Percentiles rank a stretch among this genome's conserved stretches.
Conservation (phyloP, 495 filamentous ascomycete genomes). For the Durotheca rogersii region DNA sequence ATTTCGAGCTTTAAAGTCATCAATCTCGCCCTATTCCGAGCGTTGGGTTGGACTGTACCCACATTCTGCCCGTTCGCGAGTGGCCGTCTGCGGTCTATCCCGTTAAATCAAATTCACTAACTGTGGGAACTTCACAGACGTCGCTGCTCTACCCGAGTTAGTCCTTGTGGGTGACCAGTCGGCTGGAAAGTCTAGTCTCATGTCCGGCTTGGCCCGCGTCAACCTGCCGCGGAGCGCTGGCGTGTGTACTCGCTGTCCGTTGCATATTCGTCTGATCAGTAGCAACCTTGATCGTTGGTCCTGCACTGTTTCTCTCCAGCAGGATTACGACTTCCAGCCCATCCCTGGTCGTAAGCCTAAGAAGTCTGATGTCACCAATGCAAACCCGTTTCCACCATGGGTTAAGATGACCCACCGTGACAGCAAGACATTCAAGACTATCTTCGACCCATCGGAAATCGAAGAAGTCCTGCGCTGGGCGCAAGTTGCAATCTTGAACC, state of each 20-base stretch:
- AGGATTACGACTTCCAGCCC: conserved; percentile 53
- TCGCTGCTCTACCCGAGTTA: conserved; percentile 68
- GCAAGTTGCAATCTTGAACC: conserved; percentile 72
- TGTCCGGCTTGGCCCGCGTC: conserved; percentile 79
- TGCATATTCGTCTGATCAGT: conserved; percentile 67
- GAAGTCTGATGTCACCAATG: conserved; percentile 41
- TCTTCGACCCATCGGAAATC: conserved; percentile 49
- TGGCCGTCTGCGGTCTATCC: too few relatives aligned
- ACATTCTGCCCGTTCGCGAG: too few relatives aligned
- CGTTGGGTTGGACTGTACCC: too few relatives aligned
- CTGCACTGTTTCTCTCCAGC: conserved; percentile 62
- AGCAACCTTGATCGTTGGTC: conserved; percentile 51
- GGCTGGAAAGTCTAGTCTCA: conserved; percentile 76
- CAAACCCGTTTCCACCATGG: conserved; percentile 51
- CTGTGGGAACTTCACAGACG: conserved; percentile 27
- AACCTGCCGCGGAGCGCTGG: conserved; percentile 67
- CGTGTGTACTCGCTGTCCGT: conserved; percentile 73
- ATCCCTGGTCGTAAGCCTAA: conserved; percentile 33
- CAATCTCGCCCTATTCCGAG: background rate
- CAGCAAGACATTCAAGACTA: conserved; percentile 45
- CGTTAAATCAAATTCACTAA: too few relatives aligned
- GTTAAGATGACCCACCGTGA: conserved; percentile 31
- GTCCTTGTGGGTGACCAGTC: conserved; percentile 80
- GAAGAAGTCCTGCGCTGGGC: conserved; percentile 64
- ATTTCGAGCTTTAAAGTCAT: background rate